Conservation (phyloP, 176 grass and related monocot species). For the Raddia guianensis region DNA sequence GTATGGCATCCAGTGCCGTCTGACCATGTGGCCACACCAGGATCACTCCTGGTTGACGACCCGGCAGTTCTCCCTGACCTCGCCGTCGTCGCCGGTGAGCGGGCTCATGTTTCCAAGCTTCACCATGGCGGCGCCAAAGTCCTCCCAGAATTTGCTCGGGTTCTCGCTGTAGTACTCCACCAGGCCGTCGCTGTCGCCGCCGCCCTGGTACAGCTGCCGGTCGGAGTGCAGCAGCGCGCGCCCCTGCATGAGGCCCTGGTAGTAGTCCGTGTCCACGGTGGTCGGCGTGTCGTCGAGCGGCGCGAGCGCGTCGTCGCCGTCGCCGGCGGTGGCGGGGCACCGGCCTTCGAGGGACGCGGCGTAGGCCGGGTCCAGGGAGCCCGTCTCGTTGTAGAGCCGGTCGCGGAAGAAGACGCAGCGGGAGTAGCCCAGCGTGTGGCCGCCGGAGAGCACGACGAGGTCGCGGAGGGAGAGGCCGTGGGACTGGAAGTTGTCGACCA, state of each 20-base stretch:
- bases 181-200: conserved; percentile 47
- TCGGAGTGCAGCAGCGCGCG: conserved; percentile 72
- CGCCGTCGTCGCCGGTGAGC: conserved; percentile 56
- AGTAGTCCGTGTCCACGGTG: conserved; percentile 66
- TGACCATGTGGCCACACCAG: not conserved
- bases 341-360: conserved; percentile 50
- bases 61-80: conserved; percentile 75
- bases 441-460: conserved; percentile 74
- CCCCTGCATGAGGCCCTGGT: conserved; percentile 52
- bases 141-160: conserved; percentile 52
- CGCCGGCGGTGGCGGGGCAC: conserved; percentile 55
- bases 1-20: not conserved
- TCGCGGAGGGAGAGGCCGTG: conserved; percentile 69
- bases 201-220: conserved; percentile 65
- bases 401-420: conserved; percentile 64
- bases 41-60: conserved; percentile 54
- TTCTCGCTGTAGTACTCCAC: conserved; percentile 60
- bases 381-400: conserved; percentile 71
- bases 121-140: conserved; percentile 64
- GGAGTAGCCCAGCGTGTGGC: conserved; percentile 76
- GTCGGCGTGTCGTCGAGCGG: conserved; percentile 69
- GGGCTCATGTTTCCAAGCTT: conserved; percentile 60
- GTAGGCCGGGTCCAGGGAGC: conserved; percentile 53
- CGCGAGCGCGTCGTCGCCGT: conserved; percentile 60
- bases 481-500: conserved; percentile 56